Percentiles rank a stretch among this genome's conserved stretches.
Evolutionary conservation across 108 stramenopile species (phyloP).

Genomic region (Cyclotella baltica): DNA sequence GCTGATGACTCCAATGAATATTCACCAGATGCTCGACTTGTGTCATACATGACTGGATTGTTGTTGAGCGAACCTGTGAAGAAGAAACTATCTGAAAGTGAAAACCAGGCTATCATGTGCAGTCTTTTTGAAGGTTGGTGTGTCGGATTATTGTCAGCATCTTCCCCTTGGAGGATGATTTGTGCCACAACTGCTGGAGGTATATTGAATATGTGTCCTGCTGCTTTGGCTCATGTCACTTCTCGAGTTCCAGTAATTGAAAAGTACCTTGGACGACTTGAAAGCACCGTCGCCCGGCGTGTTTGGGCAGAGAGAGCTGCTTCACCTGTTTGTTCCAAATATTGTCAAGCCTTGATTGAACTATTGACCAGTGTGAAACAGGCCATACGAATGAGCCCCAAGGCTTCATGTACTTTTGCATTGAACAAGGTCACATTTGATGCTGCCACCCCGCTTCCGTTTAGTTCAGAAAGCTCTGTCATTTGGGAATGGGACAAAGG

Average conservation of each 20-base stretch:
- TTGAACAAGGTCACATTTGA: constrained; percentile 61
- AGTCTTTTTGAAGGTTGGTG: constrained; percentile 84
- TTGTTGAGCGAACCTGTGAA: constrained; percentile 60
- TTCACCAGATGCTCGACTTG: constrained; percentile 78
- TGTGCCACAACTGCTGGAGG: constrained; percentile 76
- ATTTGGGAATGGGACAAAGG: constrained; percentile 75
- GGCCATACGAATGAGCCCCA: constrained; percentile 12
- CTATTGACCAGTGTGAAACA: constrained; percentile 69
- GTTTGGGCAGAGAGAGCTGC: constrained; percentile 90
- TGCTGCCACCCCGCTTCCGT: constrained; percentile 65
- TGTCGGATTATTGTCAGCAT: constrained; percentile 81
- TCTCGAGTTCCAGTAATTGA: constrained; percentile 55
- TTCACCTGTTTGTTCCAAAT: constrained; percentile 82
- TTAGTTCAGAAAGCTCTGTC: constrained; percentile 16
- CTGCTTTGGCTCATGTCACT: constrained; percentile 51
- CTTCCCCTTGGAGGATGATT: constrained; percentile 86
- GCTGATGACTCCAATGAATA: constrained; percentile 15
- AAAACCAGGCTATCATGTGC: constrained; percentile 51
- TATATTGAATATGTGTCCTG: constrained; percentile 68
- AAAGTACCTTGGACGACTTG: constrained; percentile 66
- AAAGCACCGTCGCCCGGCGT: constrained; percentile 66
- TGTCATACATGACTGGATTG: constrained; percentile 75
- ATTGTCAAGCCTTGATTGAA: constrained; percentile 83
- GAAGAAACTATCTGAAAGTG: constrained; percentile 41
- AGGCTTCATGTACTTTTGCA: background rate